Evolutionary conservation across 768 basidiomycete genomes (phyloP).

Genomic region (Leucogyrophana mollusca): DNA sequence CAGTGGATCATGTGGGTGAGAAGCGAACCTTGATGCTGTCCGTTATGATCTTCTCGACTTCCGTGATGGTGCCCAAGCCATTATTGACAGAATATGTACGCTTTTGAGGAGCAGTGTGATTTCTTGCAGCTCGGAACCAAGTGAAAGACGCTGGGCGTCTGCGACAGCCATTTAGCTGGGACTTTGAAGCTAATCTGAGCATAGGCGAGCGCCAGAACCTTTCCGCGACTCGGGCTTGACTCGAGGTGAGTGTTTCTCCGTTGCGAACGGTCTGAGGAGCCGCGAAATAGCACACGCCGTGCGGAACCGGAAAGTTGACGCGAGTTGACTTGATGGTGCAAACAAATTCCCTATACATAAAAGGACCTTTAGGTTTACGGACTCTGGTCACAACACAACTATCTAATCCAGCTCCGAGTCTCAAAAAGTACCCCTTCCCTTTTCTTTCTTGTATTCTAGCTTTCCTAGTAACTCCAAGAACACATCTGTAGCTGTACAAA

Average conservation of each 20-base stretch:
- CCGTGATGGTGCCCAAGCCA: conserved; percentile 25
- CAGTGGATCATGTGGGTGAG: neutral
- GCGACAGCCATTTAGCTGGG: conserved; percentile 2
- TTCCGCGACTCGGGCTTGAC: no score
- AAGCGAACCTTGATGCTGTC: conserved; percentile 68
- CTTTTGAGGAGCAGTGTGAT: no score
- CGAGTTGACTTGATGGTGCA: conserved; percentile 2
- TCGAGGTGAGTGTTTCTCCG: no score
- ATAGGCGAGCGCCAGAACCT: neutral
- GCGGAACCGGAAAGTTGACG: conserved; percentile 2
- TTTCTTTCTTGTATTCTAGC: conserved; percentile 5
- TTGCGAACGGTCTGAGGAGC: no score
- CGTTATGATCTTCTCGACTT: conserved; percentile 63
- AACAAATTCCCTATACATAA: neutral
- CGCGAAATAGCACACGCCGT: no score
- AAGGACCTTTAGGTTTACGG: no score
- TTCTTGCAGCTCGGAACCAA: neutral
- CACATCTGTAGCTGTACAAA: neutral
- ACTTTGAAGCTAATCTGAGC: conserved; percentile 6
- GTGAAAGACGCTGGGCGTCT: conserved; percentile 4
- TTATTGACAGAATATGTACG: neutral
- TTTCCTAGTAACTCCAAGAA: neutral
- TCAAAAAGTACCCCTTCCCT: neutral
- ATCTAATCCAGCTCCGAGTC: no score
- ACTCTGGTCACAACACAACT: no score